Conservation (phyloP, 495 filamentous ascomycete genomes). For the Bombardia bombarda region DNA sequence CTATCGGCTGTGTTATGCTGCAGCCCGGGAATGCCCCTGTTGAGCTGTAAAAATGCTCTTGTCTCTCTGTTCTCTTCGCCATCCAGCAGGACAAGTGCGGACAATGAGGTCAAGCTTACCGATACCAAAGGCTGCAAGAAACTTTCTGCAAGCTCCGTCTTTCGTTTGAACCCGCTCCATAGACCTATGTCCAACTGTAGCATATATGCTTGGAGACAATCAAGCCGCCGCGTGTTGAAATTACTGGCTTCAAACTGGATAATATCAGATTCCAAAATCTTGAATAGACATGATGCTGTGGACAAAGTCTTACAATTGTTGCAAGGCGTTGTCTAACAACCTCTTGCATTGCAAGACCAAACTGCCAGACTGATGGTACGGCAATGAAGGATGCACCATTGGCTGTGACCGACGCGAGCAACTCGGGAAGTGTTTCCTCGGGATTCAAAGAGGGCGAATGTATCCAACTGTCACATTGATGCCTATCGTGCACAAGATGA, state of each 20-base stretch:
- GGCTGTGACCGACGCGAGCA: constrained; percentile 40
- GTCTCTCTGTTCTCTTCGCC: constrained; percentile 9
- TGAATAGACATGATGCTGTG: not conserved
- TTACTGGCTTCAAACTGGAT: constrained; percentile 45
- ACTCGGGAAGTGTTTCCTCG: constrained; percentile 29
- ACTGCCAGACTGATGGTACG: constrained; percentile 42
- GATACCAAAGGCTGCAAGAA: constrained; percentile 45
- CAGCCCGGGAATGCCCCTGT: constrained; percentile 11
- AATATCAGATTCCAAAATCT: not conserved
- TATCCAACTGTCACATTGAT: constrained; percentile 16
- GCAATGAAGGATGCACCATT: constrained; percentile 44
- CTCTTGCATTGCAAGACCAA: constrained; percentile 52
- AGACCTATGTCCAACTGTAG: constrained; percentile 45
- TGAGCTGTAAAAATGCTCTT: constrained; percentile 9
- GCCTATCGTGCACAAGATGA: constrained; percentile 11
- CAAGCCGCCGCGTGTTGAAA: constrained; percentile 41
- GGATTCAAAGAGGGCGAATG: constrained; percentile 13
- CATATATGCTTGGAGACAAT: constrained; percentile 43
- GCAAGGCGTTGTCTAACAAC: constrained; percentile 38
- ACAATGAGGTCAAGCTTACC: not conserved
- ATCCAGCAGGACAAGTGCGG: constrained; percentile 4
- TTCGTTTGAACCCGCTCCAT: constrained; percentile 54
- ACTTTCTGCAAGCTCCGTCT: constrained; percentile 54
- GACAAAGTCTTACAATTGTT: constrained; percentile 16
- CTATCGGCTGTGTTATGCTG: not conserved